A percentile compares a stretch with the other conserved stretches of the same genome.
Evolutionary conservation across 805 yeast species (phyloP).

Genomic region (Ogataea trehaloabstinens): DNA sequence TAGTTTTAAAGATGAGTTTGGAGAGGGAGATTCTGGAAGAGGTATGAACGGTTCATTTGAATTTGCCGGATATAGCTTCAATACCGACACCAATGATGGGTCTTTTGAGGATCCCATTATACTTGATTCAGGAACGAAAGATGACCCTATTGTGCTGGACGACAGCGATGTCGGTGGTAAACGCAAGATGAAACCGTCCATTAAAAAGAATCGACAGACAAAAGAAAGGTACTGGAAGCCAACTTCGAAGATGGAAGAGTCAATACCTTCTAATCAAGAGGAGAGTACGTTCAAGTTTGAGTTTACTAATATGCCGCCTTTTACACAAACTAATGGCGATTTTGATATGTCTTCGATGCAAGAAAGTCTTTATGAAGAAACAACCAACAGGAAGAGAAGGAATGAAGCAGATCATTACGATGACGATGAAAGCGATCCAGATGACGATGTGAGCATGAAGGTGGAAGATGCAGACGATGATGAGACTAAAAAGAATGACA

Average conservation of each 20-base stretch:
- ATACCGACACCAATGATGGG: constrained; percentile 11
- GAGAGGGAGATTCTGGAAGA: constrained; percentile 5
- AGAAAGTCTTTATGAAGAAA: constrained; percentile 14
- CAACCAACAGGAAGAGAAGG: constrained; percentile 2
- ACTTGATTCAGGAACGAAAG: constrained; percentile 28
- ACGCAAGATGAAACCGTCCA: not conserved
- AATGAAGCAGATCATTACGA: constrained; percentile 1
- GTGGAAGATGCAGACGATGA: constrained; percentile 2
- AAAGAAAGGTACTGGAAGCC: not conserved
- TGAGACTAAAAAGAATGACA: constrained; percentile 4
- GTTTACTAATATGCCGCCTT: constrained; percentile 27
- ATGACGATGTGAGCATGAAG: constrained; percentile 4
- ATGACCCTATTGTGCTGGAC: constrained; percentile 30
- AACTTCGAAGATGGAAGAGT: constrained; percentile 1
- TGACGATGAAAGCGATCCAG: not conserved
- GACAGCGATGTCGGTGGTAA: constrained; percentile 6
- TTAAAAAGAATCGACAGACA: constrained; percentile 2
- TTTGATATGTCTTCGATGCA: constrained; percentile 27
- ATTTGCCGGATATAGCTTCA: not conserved
- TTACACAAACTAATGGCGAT: constrained; percentile 30
- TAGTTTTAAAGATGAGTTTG: not conserved
- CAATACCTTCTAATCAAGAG: not conserved
- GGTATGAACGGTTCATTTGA: constrained; percentile 9
- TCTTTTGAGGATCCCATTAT: constrained; percentile 25
- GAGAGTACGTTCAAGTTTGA: constrained; percentile 6